Conservation (phyloP, 2,329 filamentous ascomycete genomes). For the Pyricularia sp. region DNA sequence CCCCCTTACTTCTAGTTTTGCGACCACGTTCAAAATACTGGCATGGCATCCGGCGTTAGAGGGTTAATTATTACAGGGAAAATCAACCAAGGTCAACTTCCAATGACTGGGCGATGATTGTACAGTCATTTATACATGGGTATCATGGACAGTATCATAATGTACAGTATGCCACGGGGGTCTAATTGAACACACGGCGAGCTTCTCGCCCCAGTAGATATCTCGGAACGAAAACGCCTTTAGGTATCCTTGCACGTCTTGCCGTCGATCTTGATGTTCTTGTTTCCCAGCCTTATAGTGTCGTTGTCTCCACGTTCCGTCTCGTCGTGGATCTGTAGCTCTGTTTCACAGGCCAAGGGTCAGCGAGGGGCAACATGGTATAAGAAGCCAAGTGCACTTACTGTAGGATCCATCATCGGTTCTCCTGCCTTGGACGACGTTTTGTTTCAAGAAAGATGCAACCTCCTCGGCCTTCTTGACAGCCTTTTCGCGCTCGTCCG, state of each 20-base stretch:
- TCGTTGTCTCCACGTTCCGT: constrained; percentile 93
- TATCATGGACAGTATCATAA: constrained; percentile 2
- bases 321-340: constrained; percentile 76
- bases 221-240: too few species aligned
- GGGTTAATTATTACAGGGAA: not conserved
- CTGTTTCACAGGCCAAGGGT: constrained; percentile 27
- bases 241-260: constrained; percentile 14
- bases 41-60: not conserved
- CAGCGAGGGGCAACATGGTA: not conserved
- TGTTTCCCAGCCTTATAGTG: constrained; percentile 56
- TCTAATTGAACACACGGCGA: not conserved
- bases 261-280: constrained; percentile 18
- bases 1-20: not conserved
- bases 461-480: constrained; percentile 75
- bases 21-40: not conserved
- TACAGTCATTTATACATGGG: constrained; percentile 2
- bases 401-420: constrained; percentile 42
- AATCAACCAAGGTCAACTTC: not conserved
- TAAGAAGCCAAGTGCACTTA: constrained; percentile 26
- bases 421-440: constrained; percentile 72
- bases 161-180: not conserved
- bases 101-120: not conserved
- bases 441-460: constrained; percentile 64
- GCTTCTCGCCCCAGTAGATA: not conserved
- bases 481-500: constrained; percentile 44